Evolutionary conservation across 371 early-diverging fungal genomes (phyloP).

Genomic region (Mucor sp.): DNA sequence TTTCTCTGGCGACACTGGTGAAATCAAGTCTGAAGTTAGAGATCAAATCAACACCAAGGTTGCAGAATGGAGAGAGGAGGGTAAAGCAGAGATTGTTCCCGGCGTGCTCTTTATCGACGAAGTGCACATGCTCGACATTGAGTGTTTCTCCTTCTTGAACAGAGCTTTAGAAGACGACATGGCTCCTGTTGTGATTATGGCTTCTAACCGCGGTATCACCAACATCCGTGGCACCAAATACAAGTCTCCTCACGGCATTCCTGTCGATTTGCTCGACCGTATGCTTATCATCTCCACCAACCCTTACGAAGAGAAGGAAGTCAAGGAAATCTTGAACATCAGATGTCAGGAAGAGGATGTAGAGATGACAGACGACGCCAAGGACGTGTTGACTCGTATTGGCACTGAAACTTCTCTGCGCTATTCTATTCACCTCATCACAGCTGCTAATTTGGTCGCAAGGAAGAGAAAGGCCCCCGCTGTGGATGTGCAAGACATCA

Average conservation of each 20-base stretch:
- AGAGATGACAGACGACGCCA: constrained; percentile 92
- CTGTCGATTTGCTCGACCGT: constrained; percentile 96
- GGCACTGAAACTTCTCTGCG: constrained; percentile 93
- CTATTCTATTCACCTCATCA: constrained; percentile 97
- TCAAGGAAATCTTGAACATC: constrained; percentile 89
- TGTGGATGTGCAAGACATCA: constrained; percentile 92
- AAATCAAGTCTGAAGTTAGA: constrained; percentile 96
- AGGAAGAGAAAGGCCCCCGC: constrained; percentile 86
- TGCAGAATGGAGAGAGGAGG: constrained; percentile 98
- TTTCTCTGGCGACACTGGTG: constrained; percentile 97
- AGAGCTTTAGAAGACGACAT: constrained; percentile 93
- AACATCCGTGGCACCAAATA: constrained; percentile 94
- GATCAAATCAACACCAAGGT: constrained; percentile 99
- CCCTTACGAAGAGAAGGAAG: constrained; percentile 86
- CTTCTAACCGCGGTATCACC: constrained; percentile 95
- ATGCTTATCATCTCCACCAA: constrained; percentile 90
- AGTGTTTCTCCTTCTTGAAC: constrained; percentile 98
- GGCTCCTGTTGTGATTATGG: constrained; percentile 98
- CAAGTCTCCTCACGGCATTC: constrained; percentile 95
- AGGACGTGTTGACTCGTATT: constrained; percentile 87
- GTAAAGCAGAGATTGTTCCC: constrained; percentile 97
- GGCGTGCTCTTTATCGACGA: constrained; percentile 99
- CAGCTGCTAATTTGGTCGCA: constrained; percentile 88
- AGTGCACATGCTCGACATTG: constrained; percentile 99
- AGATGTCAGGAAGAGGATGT: constrained; percentile 97